phyloP scores from a whole-genome alignment of 768 basidiomycete species.

The Suillus clintonianus region DNA sequence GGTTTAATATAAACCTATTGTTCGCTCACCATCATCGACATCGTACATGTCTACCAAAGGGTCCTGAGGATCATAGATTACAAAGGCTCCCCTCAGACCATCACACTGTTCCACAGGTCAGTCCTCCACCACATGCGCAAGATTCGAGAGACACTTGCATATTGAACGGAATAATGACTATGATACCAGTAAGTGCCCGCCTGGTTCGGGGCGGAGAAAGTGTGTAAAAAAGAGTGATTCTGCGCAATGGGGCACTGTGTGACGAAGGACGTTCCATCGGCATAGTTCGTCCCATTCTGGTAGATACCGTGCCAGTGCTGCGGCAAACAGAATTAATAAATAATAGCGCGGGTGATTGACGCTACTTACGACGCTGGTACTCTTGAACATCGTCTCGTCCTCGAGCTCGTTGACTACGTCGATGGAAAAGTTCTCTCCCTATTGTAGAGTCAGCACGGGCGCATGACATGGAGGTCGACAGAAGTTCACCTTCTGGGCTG shows the following conservation, averaged over 20 bases:
- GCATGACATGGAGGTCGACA: background rate
- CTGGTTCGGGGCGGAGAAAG: too few relatives aligned
- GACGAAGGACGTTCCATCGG: too few relatives aligned
- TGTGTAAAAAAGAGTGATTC: too few relatives aligned
- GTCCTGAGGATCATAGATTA: constrained; percentile 46
- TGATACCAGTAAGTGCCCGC: constrained; percentile 45
- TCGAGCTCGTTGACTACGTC: constrained; percentile 47
- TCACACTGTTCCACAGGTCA: constrained; percentile 14
- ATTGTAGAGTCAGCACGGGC: constrained; percentile 13
- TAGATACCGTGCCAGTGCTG: constrained; percentile 61
- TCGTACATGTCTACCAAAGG: constrained; percentile 41
- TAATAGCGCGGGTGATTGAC: background rate
- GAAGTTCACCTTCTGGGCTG: constrained; percentile 35
- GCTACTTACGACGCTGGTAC: constrained; percentile 49
- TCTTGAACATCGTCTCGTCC: constrained; percentile 48
- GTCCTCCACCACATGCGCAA: background rate
- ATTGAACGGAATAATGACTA: constrained; percentile 38
- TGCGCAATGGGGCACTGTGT: too few relatives aligned
- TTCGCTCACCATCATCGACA: constrained; percentile 40
- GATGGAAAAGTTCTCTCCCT: constrained; percentile 41
- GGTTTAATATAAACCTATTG: background rate
- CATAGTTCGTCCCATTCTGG: constrained; percentile 39
- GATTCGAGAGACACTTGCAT: constrained; percentile 16
- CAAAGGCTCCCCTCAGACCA: constrained; percentile 30
- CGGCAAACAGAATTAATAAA: background rate